phyloP scores from a whole-genome alignment of 2,329 filamentous ascomycete species.

The Didymella segeticola region DNA sequence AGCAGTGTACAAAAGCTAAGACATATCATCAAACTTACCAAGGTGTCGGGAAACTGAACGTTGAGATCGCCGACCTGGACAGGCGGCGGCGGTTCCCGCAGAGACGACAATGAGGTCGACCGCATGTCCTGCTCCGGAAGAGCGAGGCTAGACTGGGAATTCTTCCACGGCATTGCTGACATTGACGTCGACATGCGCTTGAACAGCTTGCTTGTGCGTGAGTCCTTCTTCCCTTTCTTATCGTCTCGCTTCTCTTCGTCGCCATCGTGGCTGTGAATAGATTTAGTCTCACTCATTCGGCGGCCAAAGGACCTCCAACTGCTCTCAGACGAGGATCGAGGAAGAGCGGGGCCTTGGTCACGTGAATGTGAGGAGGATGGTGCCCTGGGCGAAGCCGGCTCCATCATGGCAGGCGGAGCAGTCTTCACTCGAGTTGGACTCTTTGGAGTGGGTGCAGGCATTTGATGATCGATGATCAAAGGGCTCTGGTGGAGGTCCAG shows the following conservation, averaged over 20 bases:
- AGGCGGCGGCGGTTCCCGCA: constrained; percentile 58
- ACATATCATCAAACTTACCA: constrained; percentile 54
- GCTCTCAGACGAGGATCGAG: constrained; percentile 49
- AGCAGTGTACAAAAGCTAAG: neutral
- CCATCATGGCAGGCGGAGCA: constrained; percentile 19
- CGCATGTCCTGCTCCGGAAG: constrained; percentile 49
- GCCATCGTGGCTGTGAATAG: constrained; percentile 39
- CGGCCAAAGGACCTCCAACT: constrained; percentile 49
- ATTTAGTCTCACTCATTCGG: constrained; percentile 46
- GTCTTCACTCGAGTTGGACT: constrained; percentile 38
- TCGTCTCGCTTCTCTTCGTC: constrained; percentile 51
- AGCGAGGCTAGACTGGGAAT: constrained; percentile 48
- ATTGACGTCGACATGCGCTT: constrained; percentile 70
- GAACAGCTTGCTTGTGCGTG: constrained; percentile 67
- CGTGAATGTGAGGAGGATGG: constrained; percentile 42
- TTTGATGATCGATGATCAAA: constrained; percentile 70
- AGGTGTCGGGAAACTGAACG: constrained; percentile 93
- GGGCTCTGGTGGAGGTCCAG: constrained; percentile 62
- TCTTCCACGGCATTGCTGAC: constrained; percentile 60
- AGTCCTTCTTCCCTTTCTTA: constrained; percentile 60
- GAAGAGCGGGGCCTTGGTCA: constrained; percentile 38
- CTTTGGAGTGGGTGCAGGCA: constrained; percentile 30
- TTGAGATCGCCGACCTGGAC: constrained; percentile 88
- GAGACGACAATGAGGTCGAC: constrained; percentile 34
- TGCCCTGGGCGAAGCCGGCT: constrained; percentile 41